These are phyloP conservation scores for Ailanthus altissimus DNA, from an alignment of 345 rosid species.

Conservation along the genomic window DNA sequence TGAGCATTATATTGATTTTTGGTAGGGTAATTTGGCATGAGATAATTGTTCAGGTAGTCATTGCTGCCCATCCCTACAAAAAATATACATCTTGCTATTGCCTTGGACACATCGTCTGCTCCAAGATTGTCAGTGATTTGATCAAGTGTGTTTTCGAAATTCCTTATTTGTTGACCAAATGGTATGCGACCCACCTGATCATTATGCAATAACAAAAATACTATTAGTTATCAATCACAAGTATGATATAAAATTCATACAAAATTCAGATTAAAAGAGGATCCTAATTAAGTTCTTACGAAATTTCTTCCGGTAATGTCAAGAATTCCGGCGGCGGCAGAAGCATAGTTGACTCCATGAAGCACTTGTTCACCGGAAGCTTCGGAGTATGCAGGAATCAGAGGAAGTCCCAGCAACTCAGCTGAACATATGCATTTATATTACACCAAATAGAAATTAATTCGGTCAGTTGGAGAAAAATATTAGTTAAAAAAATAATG, in stretches of 20 bases:
- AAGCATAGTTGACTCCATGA: slow-evolving; percentile 90
- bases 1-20: slow-evolving; percentile 62
- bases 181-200: slow-evolving; percentile 88
- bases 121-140: slow-evolving; percentile 66
- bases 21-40: slow-evolving; percentile 91
- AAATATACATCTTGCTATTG: slow-evolving; percentile 61
- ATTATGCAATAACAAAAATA: background rate
- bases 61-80: slow-evolving; percentile 98
- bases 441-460: background rate
- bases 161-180: slow-evolving; percentile 74
- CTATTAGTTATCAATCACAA: background rate
- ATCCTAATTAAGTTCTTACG: slow-evolving; percentile 42
- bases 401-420: slow-evolving; percentile 71
- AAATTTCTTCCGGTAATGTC: slow-evolving; percentile 89
- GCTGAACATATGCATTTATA: slow-evolving; percentile 48
- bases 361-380: slow-evolving; percentile 78
- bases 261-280: background rate
- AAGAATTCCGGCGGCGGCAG: slow-evolving; percentile 96
- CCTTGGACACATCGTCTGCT: slow-evolving; percentile 46
- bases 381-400: slow-evolving; percentile 79
- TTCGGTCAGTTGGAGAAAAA: background rate
- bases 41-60: slow-evolving; percentile 91
- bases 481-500: background rate
- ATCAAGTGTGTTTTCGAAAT: slow-evolving; percentile 74
- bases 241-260: background rate